Conservation (phyloP, 2,329 filamentous ascomycete genomes). For the Neurospora crassa region DNA sequence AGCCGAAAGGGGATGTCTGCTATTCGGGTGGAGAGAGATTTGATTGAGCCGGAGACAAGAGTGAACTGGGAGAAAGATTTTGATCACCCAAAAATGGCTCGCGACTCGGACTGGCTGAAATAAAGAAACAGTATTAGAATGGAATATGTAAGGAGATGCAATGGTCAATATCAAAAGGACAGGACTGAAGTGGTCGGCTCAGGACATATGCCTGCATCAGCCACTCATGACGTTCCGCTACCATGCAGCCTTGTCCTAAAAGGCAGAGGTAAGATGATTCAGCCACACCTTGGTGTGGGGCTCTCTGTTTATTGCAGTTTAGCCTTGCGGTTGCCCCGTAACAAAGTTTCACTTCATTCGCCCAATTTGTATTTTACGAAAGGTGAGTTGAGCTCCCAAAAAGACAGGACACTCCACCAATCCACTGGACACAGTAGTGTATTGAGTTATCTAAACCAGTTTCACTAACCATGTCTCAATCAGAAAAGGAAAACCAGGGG, state of each 20-base stretch:
- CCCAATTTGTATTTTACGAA: not conserved
- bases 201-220: not conserved
- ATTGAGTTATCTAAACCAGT: not conserved
- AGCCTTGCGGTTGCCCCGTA: not conserved
- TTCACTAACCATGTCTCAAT: not conserved
- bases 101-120: not conserved
- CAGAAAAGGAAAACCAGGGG: not conserved
- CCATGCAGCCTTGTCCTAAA: not conserved
- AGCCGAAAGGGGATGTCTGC: not conserved
- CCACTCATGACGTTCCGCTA: not conserved
- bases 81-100: not conserved
- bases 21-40: not conserved
- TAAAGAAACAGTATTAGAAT: not conserved
- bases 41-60: not conserved
- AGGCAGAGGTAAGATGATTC: not conserved
- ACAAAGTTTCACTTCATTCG: not conserved
- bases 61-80: not conserved
- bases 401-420: not conserved
- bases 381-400: not conserved
- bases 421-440: not conserved
- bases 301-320: not conserved
- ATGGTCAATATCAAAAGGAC: not conserved
- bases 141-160: not conserved
- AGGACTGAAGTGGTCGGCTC: not conserved
- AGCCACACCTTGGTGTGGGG: not conserved